These are phyloP conservation scores for Elymus sibiricus DNA, from an alignment of 176 grass and related monocot species.

Conservation along the genomic window DNA sequence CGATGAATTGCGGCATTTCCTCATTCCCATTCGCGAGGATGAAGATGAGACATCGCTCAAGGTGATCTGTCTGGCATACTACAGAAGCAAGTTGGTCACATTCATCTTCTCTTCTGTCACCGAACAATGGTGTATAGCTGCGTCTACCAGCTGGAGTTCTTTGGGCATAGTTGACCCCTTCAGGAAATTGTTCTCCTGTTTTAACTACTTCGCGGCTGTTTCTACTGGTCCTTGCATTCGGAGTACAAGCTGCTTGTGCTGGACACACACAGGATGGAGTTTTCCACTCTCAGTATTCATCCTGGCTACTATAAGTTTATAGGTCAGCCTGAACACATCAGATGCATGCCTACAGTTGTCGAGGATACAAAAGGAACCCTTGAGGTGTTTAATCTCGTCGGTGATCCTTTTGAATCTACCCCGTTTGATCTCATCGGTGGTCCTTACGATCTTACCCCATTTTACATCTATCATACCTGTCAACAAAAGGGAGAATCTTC, in stretches of 20 bases:
- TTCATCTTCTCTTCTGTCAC: background rate
- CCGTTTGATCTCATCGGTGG: background rate
- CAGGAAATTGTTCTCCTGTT: background rate
- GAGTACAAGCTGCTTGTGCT: background rate
- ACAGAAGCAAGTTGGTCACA: background rate
- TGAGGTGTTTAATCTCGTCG: background rate
- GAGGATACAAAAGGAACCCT: background rate
- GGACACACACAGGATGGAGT: background rate
- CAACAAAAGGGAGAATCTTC: background rate
- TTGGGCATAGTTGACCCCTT: background rate
- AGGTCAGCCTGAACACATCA: background rate
- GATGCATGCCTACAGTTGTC: background rate
- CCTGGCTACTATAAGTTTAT: background rate
- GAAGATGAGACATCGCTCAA: slow-evolving; percentile 7
- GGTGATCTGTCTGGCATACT: slow-evolving; percentile 6
- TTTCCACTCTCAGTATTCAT: background rate
- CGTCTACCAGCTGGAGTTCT: slow-evolving; percentile 11
- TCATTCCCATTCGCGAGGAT: background rate
- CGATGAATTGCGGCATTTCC: background rate
- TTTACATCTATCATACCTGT: background rate
- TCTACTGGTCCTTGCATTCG: slow-evolving; percentile 12
- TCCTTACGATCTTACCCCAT: background rate
- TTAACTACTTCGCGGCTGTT: background rate
- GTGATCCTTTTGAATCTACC: background rate
- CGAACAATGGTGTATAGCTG: background rate